Percentiles rank a stretch among this genome's conserved stretches.
Evolutionary conservation across 495 filamentous ascomycete genomes (phyloP).

Genomic region (Cenococcum geophilum): DNA sequence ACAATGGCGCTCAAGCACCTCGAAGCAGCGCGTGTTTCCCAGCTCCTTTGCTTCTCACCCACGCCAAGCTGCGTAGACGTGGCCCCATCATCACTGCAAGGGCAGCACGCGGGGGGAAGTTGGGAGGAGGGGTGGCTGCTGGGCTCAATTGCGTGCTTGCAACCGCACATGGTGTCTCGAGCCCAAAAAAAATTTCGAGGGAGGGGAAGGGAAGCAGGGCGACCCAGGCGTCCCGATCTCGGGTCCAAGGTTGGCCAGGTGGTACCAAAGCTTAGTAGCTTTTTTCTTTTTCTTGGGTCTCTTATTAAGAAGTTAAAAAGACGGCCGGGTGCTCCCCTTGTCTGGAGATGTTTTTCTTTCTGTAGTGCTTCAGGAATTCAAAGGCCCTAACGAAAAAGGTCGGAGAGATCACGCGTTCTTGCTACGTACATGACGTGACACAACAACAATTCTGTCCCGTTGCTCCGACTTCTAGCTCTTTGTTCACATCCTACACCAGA

Average conservation of each 20-base stretch:
- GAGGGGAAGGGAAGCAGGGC: background rate
- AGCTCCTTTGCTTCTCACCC: too few species aligned
- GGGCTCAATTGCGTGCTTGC: background rate
- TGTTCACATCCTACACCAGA: background rate
- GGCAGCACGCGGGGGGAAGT: too few species aligned
- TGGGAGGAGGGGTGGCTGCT: background rate
- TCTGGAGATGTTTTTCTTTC: too few species aligned
- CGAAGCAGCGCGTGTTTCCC: too few species aligned
- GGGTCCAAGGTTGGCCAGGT: background rate
- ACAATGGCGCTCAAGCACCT: too few species aligned
- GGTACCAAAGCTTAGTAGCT: too few species aligned
- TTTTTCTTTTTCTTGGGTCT: too few species aligned
- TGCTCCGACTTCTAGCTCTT: background rate
- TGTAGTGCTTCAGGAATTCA: background rate
- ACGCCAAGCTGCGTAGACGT: too few species aligned
- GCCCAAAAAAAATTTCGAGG: background rate
- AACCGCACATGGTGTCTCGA: background rate
- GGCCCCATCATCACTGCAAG: too few species aligned
- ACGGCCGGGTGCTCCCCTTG: too few species aligned
- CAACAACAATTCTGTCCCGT: too few species aligned
- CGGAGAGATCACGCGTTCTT: background rate
- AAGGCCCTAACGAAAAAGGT: background rate
- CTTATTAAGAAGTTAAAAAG: too few species aligned
- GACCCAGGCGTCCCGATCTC: background rate
- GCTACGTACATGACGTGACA: constrained; percentile 26